Evolutionary conservation across 805 yeast species (phyloP), one percentile per base, ranked within the genome.

Genomic region (Metschnikowia vanudenii): DNA sequence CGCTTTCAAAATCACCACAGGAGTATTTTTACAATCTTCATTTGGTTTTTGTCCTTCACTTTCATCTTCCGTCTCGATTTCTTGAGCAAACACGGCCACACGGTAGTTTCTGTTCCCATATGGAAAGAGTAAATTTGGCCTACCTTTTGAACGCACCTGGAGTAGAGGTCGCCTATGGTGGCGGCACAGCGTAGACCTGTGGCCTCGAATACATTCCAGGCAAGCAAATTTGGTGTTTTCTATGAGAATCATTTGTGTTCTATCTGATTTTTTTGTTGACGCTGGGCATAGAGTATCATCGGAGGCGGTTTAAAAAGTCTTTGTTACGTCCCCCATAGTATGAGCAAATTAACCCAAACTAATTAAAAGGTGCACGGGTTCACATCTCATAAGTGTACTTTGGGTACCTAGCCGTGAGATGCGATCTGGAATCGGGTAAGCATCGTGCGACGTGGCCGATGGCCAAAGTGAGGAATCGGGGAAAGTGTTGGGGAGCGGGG

Each of bases 121-220:
- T 4, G 78, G 79, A 29, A 46, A 47, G 42, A 76, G 81, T 9
- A 81, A 74, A 22, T 79, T 73, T 0, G 97, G 97, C 39, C 98
- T 69, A 0, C 98, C 99, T 49, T 96, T 78, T n/a, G 88, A 80
- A 22, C 96, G 76, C 11, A 92, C 97, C 57, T 89, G 88, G 11
- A 91, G 82, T 34, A 92, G 71, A 19, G 94, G 88, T 39, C 97
- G 74, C 43, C 78, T 73, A 26, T 85, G 80, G 65, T 92, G 99
- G 44, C 79, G 80, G 64, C 99, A 92, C 45, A 84, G 81, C 1
- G 92, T 82, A 1, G 97, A 87, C 34, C 99, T 69, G 60, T 92
- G 99, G 14, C 98, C 98, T 37, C 97, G 73, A 19, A 94, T 88
- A 61, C 99, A 92, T 58, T 84, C 84, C 45, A 80, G 79, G 65